Percentiles rank a stretch among this genome's conserved stretches.
Conservation (phyloP, 306 rosid genomes). For the Carpinus viminea region DNA sequence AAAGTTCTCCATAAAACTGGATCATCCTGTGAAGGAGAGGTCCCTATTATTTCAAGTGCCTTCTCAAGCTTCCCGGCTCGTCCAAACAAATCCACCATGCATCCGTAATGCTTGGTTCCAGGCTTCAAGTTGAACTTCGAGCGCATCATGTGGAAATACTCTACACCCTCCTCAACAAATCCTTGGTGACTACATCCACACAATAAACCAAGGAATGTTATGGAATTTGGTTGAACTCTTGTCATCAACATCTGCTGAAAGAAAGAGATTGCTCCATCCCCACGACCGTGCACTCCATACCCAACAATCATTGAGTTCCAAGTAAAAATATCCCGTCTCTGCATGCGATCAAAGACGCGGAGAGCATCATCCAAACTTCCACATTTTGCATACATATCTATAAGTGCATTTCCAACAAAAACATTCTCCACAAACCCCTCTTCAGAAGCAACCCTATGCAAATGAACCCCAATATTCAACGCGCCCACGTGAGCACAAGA, state of each 20-base stretch:
- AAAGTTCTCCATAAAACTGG: conserved; percentile 60
- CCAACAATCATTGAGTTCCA: conserved; percentile 70
- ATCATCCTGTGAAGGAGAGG: conserved; percentile 31
- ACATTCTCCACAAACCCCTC: conserved; percentile 37
- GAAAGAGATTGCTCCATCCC: conserved; percentile 43
- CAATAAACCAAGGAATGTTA: conserved; percentile 59
- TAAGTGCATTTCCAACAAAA: conserved; percentile 58
- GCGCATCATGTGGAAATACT: conserved; percentile 49
- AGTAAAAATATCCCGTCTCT: conserved; percentile 43
- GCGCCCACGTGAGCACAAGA: conserved; percentile 65
- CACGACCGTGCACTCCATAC: conserved; percentile 61
- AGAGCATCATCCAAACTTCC: conserved; percentile 50
- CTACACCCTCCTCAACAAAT: conserved; percentile 49
- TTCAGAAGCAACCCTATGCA: conserved; percentile 42
- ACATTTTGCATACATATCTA: conserved; percentile 69
- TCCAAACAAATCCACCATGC: conserved; percentile 59
- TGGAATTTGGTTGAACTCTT: conserved; percentile 42
- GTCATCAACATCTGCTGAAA: conserved; percentile 40
- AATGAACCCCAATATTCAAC: conserved; percentile 38
- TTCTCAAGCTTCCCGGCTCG: conserved; percentile 58
- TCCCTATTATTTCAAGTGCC: conserved; percentile 42
- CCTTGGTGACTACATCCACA: conserved; percentile 70
- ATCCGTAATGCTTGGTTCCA: conserved; percentile 61
- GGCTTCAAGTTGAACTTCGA: conserved; percentile 46
- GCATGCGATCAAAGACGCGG: conserved; percentile 43